These are phyloP conservation scores for Baudoinia panamericana DNA, from an alignment of 495 filamentous ascomycete genomes.

Conservation along the genomic window DNA sequence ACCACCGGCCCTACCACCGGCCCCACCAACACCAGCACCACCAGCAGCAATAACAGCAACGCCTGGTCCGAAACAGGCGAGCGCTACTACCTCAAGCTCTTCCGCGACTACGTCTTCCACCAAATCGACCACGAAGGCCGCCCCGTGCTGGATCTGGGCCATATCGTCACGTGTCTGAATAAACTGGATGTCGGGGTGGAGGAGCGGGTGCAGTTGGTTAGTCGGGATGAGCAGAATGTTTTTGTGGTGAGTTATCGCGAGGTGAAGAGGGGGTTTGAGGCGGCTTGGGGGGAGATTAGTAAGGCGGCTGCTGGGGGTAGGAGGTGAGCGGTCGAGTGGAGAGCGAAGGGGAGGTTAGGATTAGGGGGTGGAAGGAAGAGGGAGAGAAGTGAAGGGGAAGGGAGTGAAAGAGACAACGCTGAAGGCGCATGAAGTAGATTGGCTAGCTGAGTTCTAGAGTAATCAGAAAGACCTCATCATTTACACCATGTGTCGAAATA, in stretches of 20 bases:
- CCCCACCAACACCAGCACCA: constrained; percentile 1
- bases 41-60: constrained; percentile 9
- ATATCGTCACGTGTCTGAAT: constrained; percentile 71
- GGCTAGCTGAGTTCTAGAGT: too few relatives aligned
- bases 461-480: too few relatives aligned
- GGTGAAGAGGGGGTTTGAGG: constrained; percentile 62
- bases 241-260: constrained; percentile 82
- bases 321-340: constrained; percentile 4
- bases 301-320: constrained; percentile 33
- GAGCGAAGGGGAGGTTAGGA: too few relatives aligned
- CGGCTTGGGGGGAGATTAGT: constrained; percentile 65
- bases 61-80: constrained; percentile 79
- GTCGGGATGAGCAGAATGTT: constrained; percentile 73
- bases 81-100: constrained; percentile 81
- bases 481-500: too few relatives aligned
- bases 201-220: constrained; percentile 74
- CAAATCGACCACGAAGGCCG: constrained; percentile 74
- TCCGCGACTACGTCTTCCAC: constrained; percentile 95
- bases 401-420: too few relatives aligned
- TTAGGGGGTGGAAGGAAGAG: too few relatives aligned
- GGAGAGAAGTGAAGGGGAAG: too few relatives aligned
- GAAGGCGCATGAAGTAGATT: too few relatives aligned
- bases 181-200: constrained; percentile 85
- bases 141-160: constrained; percentile 68
- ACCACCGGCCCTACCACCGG: constrained; percentile 4